phyloP scores from a whole-genome alignment of 2,329 filamentous ascomycete genomes.

The Beauveria scarabaeidicola region DNA sequence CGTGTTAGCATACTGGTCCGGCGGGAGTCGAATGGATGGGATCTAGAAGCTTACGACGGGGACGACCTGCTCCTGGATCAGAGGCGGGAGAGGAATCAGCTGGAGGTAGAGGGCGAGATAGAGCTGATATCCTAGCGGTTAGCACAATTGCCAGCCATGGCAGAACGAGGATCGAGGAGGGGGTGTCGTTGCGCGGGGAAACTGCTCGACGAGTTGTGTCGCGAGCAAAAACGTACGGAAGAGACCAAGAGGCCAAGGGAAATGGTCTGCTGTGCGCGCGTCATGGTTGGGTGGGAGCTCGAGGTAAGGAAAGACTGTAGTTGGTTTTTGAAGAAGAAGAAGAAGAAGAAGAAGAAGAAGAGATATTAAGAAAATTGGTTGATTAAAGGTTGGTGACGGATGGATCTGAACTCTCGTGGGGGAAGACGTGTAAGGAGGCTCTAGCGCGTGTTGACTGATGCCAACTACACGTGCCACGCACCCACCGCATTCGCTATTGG shows the following conservation, averaged over 20 bases:
- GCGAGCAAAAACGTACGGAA: conserved; percentile 51
- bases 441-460: conserved; percentile 9
- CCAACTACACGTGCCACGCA: too few relatives aligned
- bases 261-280: conserved; percentile 86
- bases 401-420: background rate
- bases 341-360: too few relatives aligned
- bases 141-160: conserved; percentile 6
- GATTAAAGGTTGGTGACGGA: background rate
- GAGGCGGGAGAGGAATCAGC: conserved; percentile 68
- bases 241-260: conserved; percentile 80
- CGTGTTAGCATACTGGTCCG: background rate
- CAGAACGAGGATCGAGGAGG: background rate
- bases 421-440: conserved; percentile 10
- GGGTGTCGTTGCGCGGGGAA: background rate
- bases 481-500: too few relatives aligned
- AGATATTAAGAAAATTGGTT: background rate
- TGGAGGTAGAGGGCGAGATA: conserved; percentile 82
- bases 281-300: conserved; percentile 56
- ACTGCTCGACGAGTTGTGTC: background rate
- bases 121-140: conserved; percentile 46
- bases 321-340: too few relatives aligned
- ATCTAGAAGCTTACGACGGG: conserved; percentile 61
- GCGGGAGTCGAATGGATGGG: background rate
- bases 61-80: conserved; percentile 76
- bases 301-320: conserved; percentile 11